These are phyloP conservation scores for Aspergillus puulaauensis DNA, from an alignment of 2,329 filamentous ascomycete species.

Conservation along the genomic window DNA sequence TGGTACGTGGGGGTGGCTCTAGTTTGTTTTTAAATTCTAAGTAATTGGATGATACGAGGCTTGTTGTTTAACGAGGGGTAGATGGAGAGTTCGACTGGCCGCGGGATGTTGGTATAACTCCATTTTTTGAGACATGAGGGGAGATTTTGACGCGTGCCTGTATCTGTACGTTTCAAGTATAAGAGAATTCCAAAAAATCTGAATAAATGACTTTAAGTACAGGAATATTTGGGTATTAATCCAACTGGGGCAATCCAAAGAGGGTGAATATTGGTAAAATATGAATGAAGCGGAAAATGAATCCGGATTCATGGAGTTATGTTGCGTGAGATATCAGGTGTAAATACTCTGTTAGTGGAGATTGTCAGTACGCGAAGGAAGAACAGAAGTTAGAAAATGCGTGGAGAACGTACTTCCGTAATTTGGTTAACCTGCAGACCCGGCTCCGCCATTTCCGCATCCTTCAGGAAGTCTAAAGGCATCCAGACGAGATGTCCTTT, in stretches of 20 bases:
- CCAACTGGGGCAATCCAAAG: background rate
- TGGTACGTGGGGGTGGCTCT: background rate
- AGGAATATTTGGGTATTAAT: background rate
- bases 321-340: slow-evolving; percentile 19
- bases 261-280: too few species aligned
- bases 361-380: background rate
- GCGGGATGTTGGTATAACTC: background rate
- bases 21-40: background rate
- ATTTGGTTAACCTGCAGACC: slow-evolving; percentile 81
- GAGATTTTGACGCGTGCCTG: background rate
- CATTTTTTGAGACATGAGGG: background rate
- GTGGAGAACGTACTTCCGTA: slow-evolving; percentile 71
- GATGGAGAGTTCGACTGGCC: too few species aligned
- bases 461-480: slow-evolving; percentile 81
- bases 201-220: background rate
- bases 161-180: background rate
- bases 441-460: slow-evolving; percentile 85
- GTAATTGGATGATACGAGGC: background rate
- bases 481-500: slow-evolving; percentile 93
- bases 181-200: background rate
- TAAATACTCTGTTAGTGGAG: slow-evolving; percentile 31
- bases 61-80: background rate
- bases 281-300: background rate
- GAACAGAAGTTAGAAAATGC: background rate
- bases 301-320: background rate